Percentiles rank a stretch among this genome's conserved stretches.
Evolutionary conservation across 192 early-diverging fungal species (phyloP).

Genomic region (Lobosporangium transversale): DNA sequence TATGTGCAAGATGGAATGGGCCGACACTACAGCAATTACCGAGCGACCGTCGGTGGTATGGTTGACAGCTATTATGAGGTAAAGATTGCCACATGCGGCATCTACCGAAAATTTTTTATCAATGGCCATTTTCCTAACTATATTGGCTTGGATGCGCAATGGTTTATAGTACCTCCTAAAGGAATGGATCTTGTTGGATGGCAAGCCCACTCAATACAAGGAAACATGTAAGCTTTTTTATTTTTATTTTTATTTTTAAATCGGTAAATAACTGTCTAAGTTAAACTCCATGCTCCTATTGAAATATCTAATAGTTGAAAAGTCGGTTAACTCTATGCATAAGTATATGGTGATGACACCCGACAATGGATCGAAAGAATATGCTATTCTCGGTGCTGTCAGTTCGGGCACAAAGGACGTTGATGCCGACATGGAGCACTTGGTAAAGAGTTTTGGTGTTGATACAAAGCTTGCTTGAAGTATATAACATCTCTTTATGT

Average conservation of each 20-base stretch:
- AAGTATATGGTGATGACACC: conserved; percentile 39
- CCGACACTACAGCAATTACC: conserved; percentile 3
- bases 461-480: no score
- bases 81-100: no score
- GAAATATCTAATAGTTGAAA: conserved; percentile 37
- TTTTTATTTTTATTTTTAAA: neutral
- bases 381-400: conserved; percentile 31
- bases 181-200: conserved; percentile 58
- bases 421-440: conserved; percentile 43
- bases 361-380: conserved; percentile 13
- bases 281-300: neutral
- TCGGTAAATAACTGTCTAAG: neutral
- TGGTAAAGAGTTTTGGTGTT: conserved; percentile 16
- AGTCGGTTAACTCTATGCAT: conserved; percentile 28
- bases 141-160: no score
- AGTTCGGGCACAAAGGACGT: conserved; percentile 5
- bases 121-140: no score
- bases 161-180: conserved; percentile 65
- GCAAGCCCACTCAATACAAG: conserved; percentile 37
- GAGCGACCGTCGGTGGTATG: conserved; percentile 60
- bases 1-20: neutral
- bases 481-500: no score
- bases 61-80: conserved; percentile 72
- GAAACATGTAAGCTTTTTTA: conserved; percentile 38
- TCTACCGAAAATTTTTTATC: no score